Percentiles rank a stretch among this genome's conserved stretches.
phyloP scores from a whole-genome alignment of 441 rosid species.

The Arabidopsis lyrata region DNA sequence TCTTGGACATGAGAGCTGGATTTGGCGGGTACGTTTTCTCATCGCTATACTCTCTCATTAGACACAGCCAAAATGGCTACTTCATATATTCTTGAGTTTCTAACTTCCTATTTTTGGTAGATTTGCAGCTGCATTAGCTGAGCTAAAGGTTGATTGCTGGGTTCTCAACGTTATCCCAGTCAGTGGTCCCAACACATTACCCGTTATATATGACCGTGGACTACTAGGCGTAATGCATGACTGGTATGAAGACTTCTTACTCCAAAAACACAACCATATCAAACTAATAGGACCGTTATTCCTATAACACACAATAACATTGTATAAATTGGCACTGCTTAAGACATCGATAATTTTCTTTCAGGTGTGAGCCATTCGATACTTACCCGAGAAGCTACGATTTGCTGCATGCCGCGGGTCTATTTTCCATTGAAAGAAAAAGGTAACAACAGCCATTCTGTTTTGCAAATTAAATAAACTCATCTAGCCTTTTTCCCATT shows the following conservation, averaged over 20 bases:
- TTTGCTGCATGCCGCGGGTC: constrained; percentile 83
- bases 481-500: not conserved
- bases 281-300: not conserved
- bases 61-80: not conserved
- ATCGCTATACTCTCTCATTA: not conserved
- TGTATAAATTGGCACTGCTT: not conserved
- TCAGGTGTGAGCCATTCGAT: constrained; percentile 98
- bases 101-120: constrained; percentile 49
- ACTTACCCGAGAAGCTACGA: constrained; percentile 98
- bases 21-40: constrained; percentile 80
- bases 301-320: constrained; percentile 8
- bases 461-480: not conserved
- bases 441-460: constrained; percentile 22
- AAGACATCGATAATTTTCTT: not conserved
- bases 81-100: constrained; percentile 22
- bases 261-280: constrained; percentile 15
- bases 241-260: constrained; percentile 59
- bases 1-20: constrained; percentile 97
- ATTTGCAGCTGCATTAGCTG: constrained; percentile 88
- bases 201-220: constrained; percentile 97
- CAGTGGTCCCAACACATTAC: constrained; percentile 90
- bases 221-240: constrained; percentile 96
- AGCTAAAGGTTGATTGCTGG: constrained; percentile 83
- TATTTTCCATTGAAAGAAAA: constrained; percentile 49
- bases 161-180: constrained; percentile 93